phyloP scores from a whole-genome alignment of 768 basidiomycete genomes.

The Leucocoprinus sp. region DNA sequence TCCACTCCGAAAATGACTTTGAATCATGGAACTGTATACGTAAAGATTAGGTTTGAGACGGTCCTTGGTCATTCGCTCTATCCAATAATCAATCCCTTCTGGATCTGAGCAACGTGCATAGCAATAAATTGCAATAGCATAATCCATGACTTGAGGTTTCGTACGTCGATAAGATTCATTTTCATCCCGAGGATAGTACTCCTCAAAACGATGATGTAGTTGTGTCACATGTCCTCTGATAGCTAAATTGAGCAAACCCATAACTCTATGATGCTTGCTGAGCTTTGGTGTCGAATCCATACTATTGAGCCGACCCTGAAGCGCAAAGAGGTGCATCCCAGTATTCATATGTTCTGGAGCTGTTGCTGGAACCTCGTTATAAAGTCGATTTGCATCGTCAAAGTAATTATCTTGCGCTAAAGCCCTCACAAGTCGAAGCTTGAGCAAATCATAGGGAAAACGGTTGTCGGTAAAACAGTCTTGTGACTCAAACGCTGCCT shows the following conservation, averaged over 20 bases:
- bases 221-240: conserved; percentile 30
- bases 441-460: conserved; percentile 15
- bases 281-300: conserved; percentile 18
- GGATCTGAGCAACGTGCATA: conserved; percentile 39
- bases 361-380: conserved; percentile 3
- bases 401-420: conserved; percentile 8
- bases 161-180: conserved; percentile 15
- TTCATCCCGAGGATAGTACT: conserved; percentile 38
- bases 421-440: conserved; percentile 7
- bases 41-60: conserved; percentile 46
- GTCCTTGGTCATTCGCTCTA: conserved; percentile 38
- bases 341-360: conserved; percentile 3
- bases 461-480: conserved; percentile 6
- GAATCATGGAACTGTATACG: conserved; percentile 54
- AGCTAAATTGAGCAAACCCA: conserved; percentile 51
- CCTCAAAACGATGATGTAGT: conserved; percentile 43
- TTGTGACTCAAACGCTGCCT: conserved; percentile 12
- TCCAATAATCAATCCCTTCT: conserved; percentile 42
- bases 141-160: conserved; percentile 4
- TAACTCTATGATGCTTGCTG: conserved; percentile 16
- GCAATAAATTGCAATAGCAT: conserved; percentile 12
- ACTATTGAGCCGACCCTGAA: conserved; percentile 38
- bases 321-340: conserved; percentile 22
- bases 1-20: conserved; percentile 43
- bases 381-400: conserved; percentile 11